A percentile compares a stretch with the other conserved stretches of the same genome.
Evolutionary conservation across 2,329 filamentous ascomycete genomes (phyloP).

Genomic region (Pseudogymnoascus sp.): DNA sequence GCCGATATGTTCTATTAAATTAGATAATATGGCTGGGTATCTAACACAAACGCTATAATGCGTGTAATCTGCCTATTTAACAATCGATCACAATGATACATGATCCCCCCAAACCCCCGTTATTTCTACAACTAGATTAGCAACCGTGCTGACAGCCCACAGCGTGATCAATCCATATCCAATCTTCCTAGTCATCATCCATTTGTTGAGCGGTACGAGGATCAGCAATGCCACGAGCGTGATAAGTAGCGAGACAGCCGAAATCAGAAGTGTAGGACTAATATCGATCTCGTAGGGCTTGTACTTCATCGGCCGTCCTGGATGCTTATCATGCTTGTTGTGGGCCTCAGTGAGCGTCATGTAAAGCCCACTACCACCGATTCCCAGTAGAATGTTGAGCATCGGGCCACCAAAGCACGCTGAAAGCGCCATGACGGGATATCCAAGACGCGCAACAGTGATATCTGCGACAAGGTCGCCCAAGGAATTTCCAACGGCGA

Average conservation of each 20-base stretch:
- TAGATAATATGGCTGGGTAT: slow-evolving; percentile 1
- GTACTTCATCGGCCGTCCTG: slow-evolving; percentile 54
- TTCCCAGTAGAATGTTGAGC: slow-evolving; percentile 92
- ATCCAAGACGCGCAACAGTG: slow-evolving; percentile 85
- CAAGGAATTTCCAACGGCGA: slow-evolving; percentile 90
- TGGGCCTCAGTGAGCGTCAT: slow-evolving; percentile 70
- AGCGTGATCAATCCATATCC: slow-evolving; percentile 71
- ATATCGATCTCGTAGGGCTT: slow-evolving; percentile 77
- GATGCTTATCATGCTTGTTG: slow-evolving; percentile 57
- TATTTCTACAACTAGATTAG: slow-evolving; percentile 76
- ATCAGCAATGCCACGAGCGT: slow-evolving; percentile 73
- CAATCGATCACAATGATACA: not conserved
- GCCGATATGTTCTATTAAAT: not conserved
- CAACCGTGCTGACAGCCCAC: slow-evolving; percentile 71
- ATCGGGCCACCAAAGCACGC: slow-evolving; percentile 98
- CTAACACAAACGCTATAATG: not conserved
- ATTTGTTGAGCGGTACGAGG: slow-evolving; percentile 74
- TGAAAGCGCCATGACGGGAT: slow-evolving; percentile 89
- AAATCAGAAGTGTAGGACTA: slow-evolving; percentile 76
- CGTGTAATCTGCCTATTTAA: not conserved
- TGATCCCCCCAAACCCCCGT: slow-evolving; percentile 35
- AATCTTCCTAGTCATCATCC: slow-evolving; percentile 75
- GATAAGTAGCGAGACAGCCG: slow-evolving; percentile 70
- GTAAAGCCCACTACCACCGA: slow-evolving; percentile 83
- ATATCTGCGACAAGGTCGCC: slow-evolving; percentile 92